phyloP scores from a whole-genome alignment of 805 yeast genomes.

The Hyphopichia homilentoma region DNA sequence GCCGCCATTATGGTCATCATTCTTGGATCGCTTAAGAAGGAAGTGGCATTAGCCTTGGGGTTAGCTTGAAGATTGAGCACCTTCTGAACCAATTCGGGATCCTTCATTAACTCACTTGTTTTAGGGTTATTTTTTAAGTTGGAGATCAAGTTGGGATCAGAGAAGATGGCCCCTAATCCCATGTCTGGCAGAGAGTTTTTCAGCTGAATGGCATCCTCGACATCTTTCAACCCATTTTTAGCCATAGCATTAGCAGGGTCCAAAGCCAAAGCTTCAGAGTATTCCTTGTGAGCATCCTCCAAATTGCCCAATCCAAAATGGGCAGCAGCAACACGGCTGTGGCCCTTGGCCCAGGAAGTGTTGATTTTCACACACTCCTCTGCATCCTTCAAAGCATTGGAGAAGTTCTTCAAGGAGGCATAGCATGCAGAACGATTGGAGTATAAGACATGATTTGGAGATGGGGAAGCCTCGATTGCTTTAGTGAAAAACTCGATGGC shows the following conservation, averaged over 20 bases:
- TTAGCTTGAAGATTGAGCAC: conserved; percentile 57
- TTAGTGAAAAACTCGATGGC: conserved; percentile 80
- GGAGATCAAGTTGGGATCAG: conserved; percentile 73
- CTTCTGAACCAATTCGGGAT: conserved; percentile 77
- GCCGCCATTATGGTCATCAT: conserved; percentile 86
- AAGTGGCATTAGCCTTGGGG: conserved; percentile 71
- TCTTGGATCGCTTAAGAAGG: conserved; percentile 76
- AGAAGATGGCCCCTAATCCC: conserved; percentile 75
- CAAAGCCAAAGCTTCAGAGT: conserved; percentile 73
- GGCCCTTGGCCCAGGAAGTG: conserved; percentile 92
- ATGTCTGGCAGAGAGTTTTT: conserved; percentile 60
- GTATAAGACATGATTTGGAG: conserved; percentile 87
- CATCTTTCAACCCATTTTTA: conserved; percentile 70
- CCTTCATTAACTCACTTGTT: conserved; percentile 82
- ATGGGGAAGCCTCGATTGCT: conserved; percentile 79
- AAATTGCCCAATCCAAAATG: conserved; percentile 79
- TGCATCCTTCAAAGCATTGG: conserved; percentile 80
- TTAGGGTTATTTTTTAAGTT: conserved; percentile 81
- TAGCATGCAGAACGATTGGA: conserved; percentile 93
- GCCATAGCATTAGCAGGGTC: conserved; percentile 87
- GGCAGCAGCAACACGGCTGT: conserved; percentile 91
- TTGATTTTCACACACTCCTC: conserved; percentile 76
- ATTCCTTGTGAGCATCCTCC: conserved; percentile 68
- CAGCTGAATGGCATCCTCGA: conserved; percentile 54
- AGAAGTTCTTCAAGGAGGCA: conserved; percentile 73